These are phyloP conservation scores for Maudiozyma turicensis DNA, from an alignment of 805 yeast genomes.

Conservation along the genomic window DNA sequence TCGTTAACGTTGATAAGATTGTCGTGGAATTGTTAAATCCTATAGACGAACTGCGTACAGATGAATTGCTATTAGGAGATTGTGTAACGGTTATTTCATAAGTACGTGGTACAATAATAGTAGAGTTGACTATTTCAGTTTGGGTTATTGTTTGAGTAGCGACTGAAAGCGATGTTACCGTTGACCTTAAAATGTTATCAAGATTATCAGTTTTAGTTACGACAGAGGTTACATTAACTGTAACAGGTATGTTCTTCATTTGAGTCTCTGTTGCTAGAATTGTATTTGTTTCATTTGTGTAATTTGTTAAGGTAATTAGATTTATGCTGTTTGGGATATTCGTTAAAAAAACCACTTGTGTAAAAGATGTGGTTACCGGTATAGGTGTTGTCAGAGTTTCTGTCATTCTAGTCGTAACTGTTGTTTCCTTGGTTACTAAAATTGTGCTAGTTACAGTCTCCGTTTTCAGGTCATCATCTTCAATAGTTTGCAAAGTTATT, in stretches of 20 bases:
- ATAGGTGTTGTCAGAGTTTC: not conserved
- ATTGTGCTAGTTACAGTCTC: not conserved
- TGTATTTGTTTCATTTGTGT: not conserved
- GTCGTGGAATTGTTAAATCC: too few relatives aligned
- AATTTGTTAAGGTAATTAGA: not conserved
- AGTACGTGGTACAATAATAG: too few relatives aligned
- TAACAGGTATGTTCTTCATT: not conserved
- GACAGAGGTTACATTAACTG: not conserved
- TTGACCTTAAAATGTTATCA: too few relatives aligned
- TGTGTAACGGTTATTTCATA: too few relatives aligned
- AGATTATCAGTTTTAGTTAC: too few relatives aligned
- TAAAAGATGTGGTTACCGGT: not conserved
- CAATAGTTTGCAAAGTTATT: not conserved
- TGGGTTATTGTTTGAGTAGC: too few relatives aligned
- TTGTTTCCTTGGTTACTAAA: not conserved
- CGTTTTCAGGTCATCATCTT: not conserved
- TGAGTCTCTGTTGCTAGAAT: not conserved
- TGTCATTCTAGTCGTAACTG: not conserved
- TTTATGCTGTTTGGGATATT: not conserved
- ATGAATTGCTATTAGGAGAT: too few relatives aligned
- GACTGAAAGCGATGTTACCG: too few relatives aligned
- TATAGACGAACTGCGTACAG: too few relatives aligned
- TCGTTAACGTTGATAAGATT: too few relatives aligned
- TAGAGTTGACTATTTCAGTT: too few relatives aligned
- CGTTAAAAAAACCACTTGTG: not conserved